Percentiles rank a stretch among this genome's conserved stretches.
phyloP scores from a whole-genome alignment of 2,329 filamentous ascomycete species.

The Tolypocladium amazonense region DNA sequence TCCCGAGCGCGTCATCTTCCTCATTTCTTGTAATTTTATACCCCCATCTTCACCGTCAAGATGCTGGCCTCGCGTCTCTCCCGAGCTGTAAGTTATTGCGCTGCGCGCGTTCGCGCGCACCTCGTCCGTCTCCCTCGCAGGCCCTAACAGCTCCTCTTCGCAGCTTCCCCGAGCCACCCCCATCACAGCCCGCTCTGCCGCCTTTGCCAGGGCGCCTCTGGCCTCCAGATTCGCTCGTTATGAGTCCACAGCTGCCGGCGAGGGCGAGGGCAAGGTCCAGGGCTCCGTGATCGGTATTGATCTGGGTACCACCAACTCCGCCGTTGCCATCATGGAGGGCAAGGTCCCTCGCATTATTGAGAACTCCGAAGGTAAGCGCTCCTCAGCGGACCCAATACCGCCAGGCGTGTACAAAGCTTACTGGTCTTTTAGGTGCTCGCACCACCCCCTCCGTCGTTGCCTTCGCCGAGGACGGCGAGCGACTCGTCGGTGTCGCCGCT shows the following conservation, averaged over 20 bases:
- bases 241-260: conserved; percentile 48
- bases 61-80: conserved; percentile 66
- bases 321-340: conserved; percentile 95
- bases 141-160: conserved; percentile 9
- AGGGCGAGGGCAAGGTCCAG: conserved; percentile 65
- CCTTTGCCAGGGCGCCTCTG: conserved; percentile 58
- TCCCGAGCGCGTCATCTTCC: conserved; percentile 22
- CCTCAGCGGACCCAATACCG: background rate
- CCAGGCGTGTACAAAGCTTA: background rate
- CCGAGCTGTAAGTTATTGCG: conserved; percentile 55
- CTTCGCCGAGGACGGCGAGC: conserved; percentile 91
- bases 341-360: conserved; percentile 93
- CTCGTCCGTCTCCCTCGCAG: background rate
- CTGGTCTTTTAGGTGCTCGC: conserved; percentile 20
- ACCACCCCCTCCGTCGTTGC: conserved; percentile 71
- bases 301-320: conserved; percentile 95
- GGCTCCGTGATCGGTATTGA: conserved; percentile 97
- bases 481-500: conserved; percentile 90
- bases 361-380: conserved; percentile 72
- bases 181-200: conserved; percentile 56
- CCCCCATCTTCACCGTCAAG: conserved; percentile 30
- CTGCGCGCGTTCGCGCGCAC: background rate
- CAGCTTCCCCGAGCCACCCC: conserved; percentile 71
- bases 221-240: conserved; percentile 66
- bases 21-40: conserved; percentile 23